These are phyloP conservation scores for Colletotrichum paranaense DNA, from an alignment of 2,329 filamentous ascomycete species.

Conservation along the genomic window DNA sequence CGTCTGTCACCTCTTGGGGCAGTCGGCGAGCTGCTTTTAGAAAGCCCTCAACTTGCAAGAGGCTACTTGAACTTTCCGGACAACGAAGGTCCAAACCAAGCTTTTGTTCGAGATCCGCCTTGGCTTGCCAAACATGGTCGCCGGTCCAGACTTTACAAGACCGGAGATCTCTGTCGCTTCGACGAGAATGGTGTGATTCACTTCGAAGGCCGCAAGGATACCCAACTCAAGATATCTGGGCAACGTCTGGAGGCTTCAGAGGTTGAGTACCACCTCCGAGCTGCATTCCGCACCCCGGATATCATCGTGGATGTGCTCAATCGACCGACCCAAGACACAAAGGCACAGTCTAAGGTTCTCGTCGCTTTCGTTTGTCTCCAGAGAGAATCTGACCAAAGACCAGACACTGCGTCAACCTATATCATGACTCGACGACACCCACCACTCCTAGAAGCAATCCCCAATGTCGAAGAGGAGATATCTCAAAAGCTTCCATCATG, in stretches of 20 bases:
- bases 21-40: slow-evolving; percentile 27
- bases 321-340: background rate
- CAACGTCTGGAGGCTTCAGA: slow-evolving; percentile 45
- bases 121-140: slow-evolving; percentile 14
- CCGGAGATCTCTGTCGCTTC: slow-evolving; percentile 33
- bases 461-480: background rate
- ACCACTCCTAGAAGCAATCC: background rate
- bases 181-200: slow-evolving; percentile 28
- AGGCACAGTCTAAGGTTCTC: slow-evolving; percentile 10
- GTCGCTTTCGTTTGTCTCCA: slow-evolving; percentile 24
- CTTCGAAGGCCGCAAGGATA: slow-evolving; percentile 38
- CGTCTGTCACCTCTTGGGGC: slow-evolving; percentile 22
- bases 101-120: slow-evolving; percentile 22
- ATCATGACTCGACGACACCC: background rate
- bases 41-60: slow-evolving; percentile 22
- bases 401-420: background rate
- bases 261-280: slow-evolving; percentile 37
- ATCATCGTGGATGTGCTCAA: slow-evolving; percentile 25
- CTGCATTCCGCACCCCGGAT: slow-evolving; percentile 13
- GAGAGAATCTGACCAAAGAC: background rate
- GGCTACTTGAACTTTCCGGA: slow-evolving; percentile 27
- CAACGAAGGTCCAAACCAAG: slow-evolving; percentile 9
- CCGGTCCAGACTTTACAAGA: slow-evolving; percentile 31
- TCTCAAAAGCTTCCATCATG: slow-evolving; percentile 14
- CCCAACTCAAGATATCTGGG: slow-evolving; percentile 42